Percentiles rank a stretch among this genome's conserved stretches.
Conservation (phyloP, 2,329 filamentous ascomycete species). For the Pseudodiploospora longispora region DNA sequence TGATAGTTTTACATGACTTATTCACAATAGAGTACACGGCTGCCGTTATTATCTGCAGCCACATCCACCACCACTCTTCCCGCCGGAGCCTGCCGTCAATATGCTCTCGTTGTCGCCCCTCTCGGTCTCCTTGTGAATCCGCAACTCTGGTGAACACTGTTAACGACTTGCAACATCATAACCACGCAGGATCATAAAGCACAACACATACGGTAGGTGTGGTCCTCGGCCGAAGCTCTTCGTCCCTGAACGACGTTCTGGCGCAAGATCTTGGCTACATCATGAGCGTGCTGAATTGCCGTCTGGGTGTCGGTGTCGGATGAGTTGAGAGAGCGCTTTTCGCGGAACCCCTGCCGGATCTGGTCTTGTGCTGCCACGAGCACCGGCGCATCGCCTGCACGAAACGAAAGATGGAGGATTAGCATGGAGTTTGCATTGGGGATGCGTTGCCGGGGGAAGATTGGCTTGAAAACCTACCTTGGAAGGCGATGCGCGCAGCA, state of each 20-base stretch:
- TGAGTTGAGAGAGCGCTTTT: slow-evolving; percentile 51
- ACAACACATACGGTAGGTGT: slow-evolving; percentile 51
- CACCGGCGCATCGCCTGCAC: slow-evolving; percentile 59
- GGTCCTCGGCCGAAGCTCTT: slow-evolving; percentile 31
- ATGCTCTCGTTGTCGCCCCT: slow-evolving; percentile 88
- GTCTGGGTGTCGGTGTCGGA: slow-evolving; percentile 51
- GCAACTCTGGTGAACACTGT: slow-evolving; percentile 50
- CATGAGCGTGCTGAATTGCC: slow-evolving; percentile 70
- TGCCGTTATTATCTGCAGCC: slow-evolving; percentile 18
- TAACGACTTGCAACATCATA: neutral
- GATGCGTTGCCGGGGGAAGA: neutral
- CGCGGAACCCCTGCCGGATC: slow-evolving; percentile 67
- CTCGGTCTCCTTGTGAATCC: slow-evolving; percentile 87
- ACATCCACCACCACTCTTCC: slow-evolving; percentile 22
- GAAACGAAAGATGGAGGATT: neutral
- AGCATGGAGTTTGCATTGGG: neutral
- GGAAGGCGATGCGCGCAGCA: slow-evolving; percentile 73
- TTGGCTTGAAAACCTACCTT: slow-evolving; percentile 46
- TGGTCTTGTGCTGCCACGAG: slow-evolving; percentile 63
- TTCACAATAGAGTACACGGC: slow-evolving; percentile 6
- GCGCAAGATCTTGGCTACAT: slow-evolving; percentile 70
- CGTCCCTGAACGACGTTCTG: slow-evolving; percentile 85
- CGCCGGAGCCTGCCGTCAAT: slow-evolving; percentile 48
- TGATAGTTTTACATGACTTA: slow-evolving; percentile 4
- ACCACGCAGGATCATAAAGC: neutral